These are phyloP conservation scores for Ustilago esculenta DNA, from an alignment of 1,284 basidiomycete species.

Conservation along the genomic window DNA sequence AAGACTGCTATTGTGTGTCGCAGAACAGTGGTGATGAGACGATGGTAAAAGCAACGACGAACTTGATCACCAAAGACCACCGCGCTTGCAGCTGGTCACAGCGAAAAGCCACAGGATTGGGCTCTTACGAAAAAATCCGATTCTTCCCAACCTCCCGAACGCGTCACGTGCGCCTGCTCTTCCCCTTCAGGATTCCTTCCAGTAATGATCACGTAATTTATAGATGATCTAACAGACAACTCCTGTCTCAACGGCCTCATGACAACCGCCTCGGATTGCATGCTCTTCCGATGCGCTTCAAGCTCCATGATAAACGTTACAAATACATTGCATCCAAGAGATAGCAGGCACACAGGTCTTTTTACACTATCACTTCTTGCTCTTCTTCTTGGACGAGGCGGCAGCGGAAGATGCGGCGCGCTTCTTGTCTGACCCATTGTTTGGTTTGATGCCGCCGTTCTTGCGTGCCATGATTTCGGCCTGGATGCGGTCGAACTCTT, in stretches of 20 bases:
- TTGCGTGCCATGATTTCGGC: conserved; percentile 45
- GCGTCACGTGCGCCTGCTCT: conserved; percentile 28
- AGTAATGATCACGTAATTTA: conserved; percentile 11
- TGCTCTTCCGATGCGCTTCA: too few relatives aligned
- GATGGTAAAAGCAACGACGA: background rate
- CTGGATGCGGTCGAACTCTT: conserved; percentile 52
- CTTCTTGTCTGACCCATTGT: conserved; percentile 16
- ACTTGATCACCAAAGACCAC: too few relatives aligned
- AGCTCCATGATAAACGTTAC: conserved; percentile 5
- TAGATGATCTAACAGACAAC: conserved; percentile 1
- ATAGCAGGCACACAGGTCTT: too few relatives aligned
- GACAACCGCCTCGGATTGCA: too few relatives aligned
- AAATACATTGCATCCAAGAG: conserved; percentile 29
- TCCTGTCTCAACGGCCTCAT: background rate
- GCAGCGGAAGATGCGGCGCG: conserved; percentile 23
- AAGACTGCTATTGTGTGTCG: too few relatives aligned
- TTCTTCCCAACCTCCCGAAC: conserved; percentile 17
- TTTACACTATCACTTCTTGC: conserved; percentile 22
- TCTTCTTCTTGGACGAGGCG: conserved; percentile 32
- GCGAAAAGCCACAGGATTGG: conserved; percentile 6
- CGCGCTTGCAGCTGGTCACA: background rate
- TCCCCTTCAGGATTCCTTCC: background rate
- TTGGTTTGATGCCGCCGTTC: conserved; percentile 36
- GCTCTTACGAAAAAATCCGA: conserved; percentile 34
- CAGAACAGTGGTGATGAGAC: conserved; percentile 5